Base-by-base conservation (phyloP, 2,329 filamentous ascomycete genomes). In the Colletotrichum chrysophilum region DNA sequence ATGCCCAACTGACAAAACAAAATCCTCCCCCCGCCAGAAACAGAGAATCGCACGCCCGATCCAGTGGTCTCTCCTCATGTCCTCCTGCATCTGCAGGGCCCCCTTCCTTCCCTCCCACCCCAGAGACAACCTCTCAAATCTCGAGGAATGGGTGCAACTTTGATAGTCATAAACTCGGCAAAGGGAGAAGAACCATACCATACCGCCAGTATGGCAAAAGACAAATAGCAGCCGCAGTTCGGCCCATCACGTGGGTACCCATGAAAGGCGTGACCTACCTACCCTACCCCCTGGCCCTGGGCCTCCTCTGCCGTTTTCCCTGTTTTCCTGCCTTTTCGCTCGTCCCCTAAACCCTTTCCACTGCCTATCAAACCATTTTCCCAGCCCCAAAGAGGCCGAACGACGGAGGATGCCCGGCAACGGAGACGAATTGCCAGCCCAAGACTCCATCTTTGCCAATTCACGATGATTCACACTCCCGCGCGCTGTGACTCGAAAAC, bases 401-500 rank as follows among this genome's bases (percentile, higher is more conserved):
- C 28, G 58, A 62, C 28, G 67, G 67, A 69, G 55, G 34, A 58
- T 69, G 66, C 28, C 67, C 67, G 56, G 28, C 48, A n/a, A 61
- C 43, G 18, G 34, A 21, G 18, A 70, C 67, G 56, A 70, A 70
- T 24, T 55, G 18, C 52, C n/a, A 28, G 14, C 48, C 36, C 24
- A 24, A 67, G 38, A 62, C 69, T 71, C 61, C 72, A 48, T 70
- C 24, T 24, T 32, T 28, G 70, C 73, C 73, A 73, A 68, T 75
- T 75, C 73, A 73, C 73, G 12, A 67, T 73, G 43, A 62, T 73
- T 75, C 73, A 75, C 61, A 73, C 70, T n/a, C 56, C 21, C 62
- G 43, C 66, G 48, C 30, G 52, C 13, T 58, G 70, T 75, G 73
- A 75, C 70, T 75, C 73, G 21, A 62, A 72, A 73, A 75, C 73